Evolutionary conservation across 169 alveolate genomes (phyloP).

Genomic region (Theileria sp.): DNA sequence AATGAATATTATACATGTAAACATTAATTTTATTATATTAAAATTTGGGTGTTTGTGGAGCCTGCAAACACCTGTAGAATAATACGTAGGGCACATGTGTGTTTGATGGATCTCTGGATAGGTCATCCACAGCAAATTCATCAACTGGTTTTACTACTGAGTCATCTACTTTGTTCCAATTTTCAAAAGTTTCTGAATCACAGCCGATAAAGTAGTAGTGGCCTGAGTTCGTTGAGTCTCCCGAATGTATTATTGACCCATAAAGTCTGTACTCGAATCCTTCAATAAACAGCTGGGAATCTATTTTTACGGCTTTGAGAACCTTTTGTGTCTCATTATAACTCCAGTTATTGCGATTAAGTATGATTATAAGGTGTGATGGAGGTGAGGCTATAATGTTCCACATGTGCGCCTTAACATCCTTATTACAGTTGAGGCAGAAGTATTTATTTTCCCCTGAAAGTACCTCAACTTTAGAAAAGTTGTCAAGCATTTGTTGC

Average conservation of each 20-base stretch:
- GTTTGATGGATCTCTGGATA: slow-evolving; percentile 60
- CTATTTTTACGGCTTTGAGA: slow-evolving; percentile 63
- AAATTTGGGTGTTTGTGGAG: slow-evolving; percentile 68
- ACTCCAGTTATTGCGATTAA: slow-evolving; percentile 71
- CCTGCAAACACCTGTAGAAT: slow-evolving; percentile 75
- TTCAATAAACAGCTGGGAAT: slow-evolving; percentile 58
- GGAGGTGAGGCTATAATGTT: slow-evolving; percentile 80
- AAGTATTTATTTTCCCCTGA: slow-evolving; percentile 74
- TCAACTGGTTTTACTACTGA: slow-evolving; percentile 55
- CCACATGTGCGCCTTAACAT: slow-evolving; percentile 77
- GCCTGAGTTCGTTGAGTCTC: slow-evolving; percentile 74
- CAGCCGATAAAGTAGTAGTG: slow-evolving; percentile 82
- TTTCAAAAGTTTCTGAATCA: slow-evolving; percentile 64
- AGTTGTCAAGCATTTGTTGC: slow-evolving; percentile 72
- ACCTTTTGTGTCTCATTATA: slow-evolving; percentile 54
- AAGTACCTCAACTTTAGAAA: slow-evolving; percentile 70
- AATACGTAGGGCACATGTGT: slow-evolving; percentile 76
- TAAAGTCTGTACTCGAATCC: slow-evolving; percentile 74
- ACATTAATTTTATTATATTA: neutral
- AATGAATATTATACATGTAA: neutral
- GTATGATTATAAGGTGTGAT: slow-evolving; percentile 74
- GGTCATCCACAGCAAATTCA: slow-evolving; percentile 49
- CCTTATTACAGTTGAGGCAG: slow-evolving; percentile 72
- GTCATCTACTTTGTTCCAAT: slow-evolving; percentile 74
- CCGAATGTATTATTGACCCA: slow-evolving; percentile 79